A percentile compares a stretch with the other conserved stretches of the same genome.
phyloP scores from a whole-genome alignment of 495 filamentous ascomycete species.

The Friedmanniomyces simplex region DNA sequence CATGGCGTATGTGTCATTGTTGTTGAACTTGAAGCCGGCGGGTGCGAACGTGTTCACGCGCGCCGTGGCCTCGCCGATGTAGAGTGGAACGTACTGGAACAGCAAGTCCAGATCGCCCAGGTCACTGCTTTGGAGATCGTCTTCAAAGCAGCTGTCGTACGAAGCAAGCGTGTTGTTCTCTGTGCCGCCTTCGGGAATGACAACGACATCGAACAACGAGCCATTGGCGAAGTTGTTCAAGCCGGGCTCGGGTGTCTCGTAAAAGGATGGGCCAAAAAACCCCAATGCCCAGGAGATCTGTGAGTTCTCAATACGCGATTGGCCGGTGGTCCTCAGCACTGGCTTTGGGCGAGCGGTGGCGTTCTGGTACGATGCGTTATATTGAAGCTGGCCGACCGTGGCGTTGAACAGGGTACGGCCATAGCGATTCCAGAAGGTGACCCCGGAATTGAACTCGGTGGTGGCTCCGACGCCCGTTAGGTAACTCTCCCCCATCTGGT shows the following conservation, averaged over 20 bases:
- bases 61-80: slow-evolving; percentile 25
- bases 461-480: slow-evolving; percentile 41
- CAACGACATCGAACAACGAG: slow-evolving; percentile 34
- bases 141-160: slow-evolving; percentile 33
- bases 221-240: slow-evolving; percentile 24
- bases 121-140: slow-evolving; percentile 20
- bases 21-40: slow-evolving; percentile 28
- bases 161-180: slow-evolving; percentile 44
- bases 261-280: slow-evolving; percentile 33
- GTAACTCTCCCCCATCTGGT: slow-evolving; percentile 35
- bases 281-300: slow-evolving; percentile 36
- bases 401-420: slow-evolving; percentile 42
- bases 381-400: slow-evolving; percentile 31
- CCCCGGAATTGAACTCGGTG: slow-evolving; percentile 42
- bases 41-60: slow-evolving; percentile 31
- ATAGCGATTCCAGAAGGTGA: slow-evolving; percentile 44
- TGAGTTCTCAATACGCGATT: slow-evolving; percentile 42
- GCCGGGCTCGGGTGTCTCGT: slow-evolving; percentile 22
- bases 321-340: slow-evolving; percentile 40
- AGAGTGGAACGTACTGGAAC: slow-evolving; percentile 29
- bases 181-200: slow-evolving; percentile 38
- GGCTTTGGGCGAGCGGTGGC: slow-evolving; percentile 32
- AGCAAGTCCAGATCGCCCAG: slow-evolving; percentile 30
- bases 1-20: slow-evolving; percentile 37
- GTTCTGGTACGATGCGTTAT: slow-evolving; percentile 38